phyloP scores from a whole-genome alignment of 768 basidiomycete species.

The Xerocomellus amylosporus region DNA sequence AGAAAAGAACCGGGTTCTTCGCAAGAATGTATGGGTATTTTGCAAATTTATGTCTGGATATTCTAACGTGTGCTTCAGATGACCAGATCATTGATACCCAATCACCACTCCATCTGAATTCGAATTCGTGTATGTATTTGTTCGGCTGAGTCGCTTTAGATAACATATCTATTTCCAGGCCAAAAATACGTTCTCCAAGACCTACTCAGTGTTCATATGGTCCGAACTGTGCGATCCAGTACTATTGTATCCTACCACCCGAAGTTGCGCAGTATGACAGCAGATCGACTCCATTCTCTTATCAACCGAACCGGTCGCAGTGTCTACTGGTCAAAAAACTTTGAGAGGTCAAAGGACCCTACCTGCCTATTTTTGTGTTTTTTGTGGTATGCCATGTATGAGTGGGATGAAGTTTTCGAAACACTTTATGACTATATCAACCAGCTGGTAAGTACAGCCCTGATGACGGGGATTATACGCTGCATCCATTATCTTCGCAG shows the following conservation, averaged over 20 bases:
- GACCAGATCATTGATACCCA: conserved; percentile 50
- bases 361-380: conserved; percentile 53
- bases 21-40: conserved; percentile 7
- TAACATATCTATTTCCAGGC: conserved; percentile 12
- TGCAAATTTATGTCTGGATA: too few species aligned
- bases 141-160: not conserved
- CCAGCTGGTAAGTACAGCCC: conserved; percentile 39
- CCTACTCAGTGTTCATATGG: conserved; percentile 53
- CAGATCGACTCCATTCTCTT: conserved; percentile 27
- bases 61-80: conserved; percentile 11
- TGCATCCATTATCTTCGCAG: conserved; percentile 25
- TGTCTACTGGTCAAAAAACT: conserved; percentile 34
- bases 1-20: not conserved
- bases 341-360: conserved; percentile 38
- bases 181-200: conserved; percentile 36
- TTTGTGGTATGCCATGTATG: conserved; percentile 59
- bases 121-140: conserved; percentile 28
- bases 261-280: conserved; percentile 16
- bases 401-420: conserved; percentile 62
- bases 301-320: conserved; percentile 31
- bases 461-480: not conserved
- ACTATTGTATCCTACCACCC: conserved; percentile 34
- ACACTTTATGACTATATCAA: conserved; percentile 49
- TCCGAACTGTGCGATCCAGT: conserved; percentile 29
- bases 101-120: conserved; percentile 38